Evolutionary conservation across 495 filamentous ascomycete species (phyloP), one percentile per base, ranked within the genome.

Genomic region (Opeltia flavorubescens): DNA sequence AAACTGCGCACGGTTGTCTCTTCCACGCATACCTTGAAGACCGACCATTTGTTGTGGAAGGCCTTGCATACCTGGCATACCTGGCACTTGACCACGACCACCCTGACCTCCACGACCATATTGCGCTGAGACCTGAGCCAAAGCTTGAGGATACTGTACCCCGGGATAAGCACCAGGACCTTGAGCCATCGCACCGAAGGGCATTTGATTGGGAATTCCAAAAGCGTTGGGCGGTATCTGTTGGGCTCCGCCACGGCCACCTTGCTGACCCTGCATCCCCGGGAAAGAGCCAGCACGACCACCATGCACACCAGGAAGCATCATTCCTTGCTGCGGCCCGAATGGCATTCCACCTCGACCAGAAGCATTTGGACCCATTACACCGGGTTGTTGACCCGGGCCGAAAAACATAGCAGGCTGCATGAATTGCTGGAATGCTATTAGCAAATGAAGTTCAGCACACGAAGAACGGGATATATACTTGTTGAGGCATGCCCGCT

Each of bases 401-500:
- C 76, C 78, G 58, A 88, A 93, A 73, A 86, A 95, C 70, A 95
- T 86, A 40, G 82, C 78, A 48, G 82, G 75, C 62, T 86, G 84
- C 78, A 91, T 78, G 68, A 74, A 80, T 44, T 46, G 50, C 51
- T 67, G 49, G 46, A 51, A 44, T 43, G 13, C 11, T 12, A 38
- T 49, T 47, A 56, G 49, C 21, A 25, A 28, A 12, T n/a, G n/a
- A n/a, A n/a, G n/a, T n/a, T n/a, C n/a, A n/a, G n/a, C n/a, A n/a
- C n/a, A n/a, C n/a, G n/a, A n/a, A n/a, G n/a, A n/a, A n/a, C n/a
- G n/a, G n/a, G n/a, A n/a, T n/a, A n/a, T n/a, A n/a, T 66, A 71
- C 80, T 66, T 84, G 83, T 64, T 86, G 82, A 50, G 85, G 84
- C 74, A 95, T 86, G 56, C 86, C 89, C 46, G 86, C 91, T 44